Evolutionary conservation across 192 early-diverging fungal genomes (phyloP).

Genomic region (Haplosporangium gracile): DNA sequence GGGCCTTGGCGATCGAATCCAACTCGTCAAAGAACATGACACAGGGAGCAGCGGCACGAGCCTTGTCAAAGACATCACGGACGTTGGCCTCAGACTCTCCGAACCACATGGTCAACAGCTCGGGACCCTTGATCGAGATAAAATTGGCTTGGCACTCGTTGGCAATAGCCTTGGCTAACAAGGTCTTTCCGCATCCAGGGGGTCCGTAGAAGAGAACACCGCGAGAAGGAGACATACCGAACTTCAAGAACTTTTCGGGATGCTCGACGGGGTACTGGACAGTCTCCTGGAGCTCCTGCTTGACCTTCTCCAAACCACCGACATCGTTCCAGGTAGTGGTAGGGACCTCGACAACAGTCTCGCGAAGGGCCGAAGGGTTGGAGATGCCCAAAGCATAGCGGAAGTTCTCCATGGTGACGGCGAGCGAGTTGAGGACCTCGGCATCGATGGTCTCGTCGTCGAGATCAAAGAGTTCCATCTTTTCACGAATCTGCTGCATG

Average conservation of each 20-base stretch:
- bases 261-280: conserved; percentile 99
- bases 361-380: conserved; percentile 98
- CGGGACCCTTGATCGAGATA: conserved; percentile 99
- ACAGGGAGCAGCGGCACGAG: conserved; percentile 97
- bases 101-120: conserved; percentile 99
- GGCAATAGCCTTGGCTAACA: conserved; percentile 99
- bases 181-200: conserved; percentile 98
- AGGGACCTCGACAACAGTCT: conserved; percentile 98
- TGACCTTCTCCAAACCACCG: conserved; percentile 98
- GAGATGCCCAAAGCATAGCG: conserved; percentile 92
- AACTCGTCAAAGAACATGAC: conserved; percentile 99
- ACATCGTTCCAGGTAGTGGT: conserved; percentile 96
- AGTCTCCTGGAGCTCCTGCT: conserved; percentile 98
- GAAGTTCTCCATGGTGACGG: conserved; percentile 99
- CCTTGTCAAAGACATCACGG: conserved; percentile 99
- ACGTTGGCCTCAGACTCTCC: conserved; percentile 99
- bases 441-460: conserved; percentile 99
- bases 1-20: conserved; percentile 97
- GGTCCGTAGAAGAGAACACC: conserved; percentile 99
- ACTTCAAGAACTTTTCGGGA: conserved; percentile 99
- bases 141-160: conserved; percentile 99
- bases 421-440: conserved; percentile 93
- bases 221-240: conserved; percentile 97
- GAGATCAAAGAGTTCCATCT: conserved; percentile 98
- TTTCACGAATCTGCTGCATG: conserved; percentile 99